These are phyloP conservation scores for Biscutella laevigata DNA, from an alignment of 441 rosid species.

Conservation along the genomic window DNA sequence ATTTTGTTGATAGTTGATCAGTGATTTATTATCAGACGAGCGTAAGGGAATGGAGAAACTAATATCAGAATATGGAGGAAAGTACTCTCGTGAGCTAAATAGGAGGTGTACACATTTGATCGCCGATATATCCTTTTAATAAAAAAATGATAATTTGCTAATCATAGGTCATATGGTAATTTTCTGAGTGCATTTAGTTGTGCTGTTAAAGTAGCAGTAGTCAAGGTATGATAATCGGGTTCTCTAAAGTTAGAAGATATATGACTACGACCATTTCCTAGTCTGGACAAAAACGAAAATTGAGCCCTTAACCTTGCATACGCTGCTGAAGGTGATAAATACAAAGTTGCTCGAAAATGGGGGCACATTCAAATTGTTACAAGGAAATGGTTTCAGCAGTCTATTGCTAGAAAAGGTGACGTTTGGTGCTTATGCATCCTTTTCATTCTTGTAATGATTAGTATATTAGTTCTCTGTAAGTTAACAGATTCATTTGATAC, in stretches of 20 bases:
- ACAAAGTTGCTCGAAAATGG: conserved; percentile 88
- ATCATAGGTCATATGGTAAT: conserved; percentile 8
- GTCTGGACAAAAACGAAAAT: conserved; percentile 8
- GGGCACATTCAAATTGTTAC: conserved; percentile 77
- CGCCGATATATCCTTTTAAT: conserved; percentile 77
- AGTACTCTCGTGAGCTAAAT: conserved; percentile 76
- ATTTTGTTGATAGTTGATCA: conserved; percentile 24
- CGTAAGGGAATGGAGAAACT: conserved; percentile 72
- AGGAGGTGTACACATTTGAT: conserved; percentile 89
- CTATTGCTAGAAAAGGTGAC: conserved; percentile 74
- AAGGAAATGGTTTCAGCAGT: conserved; percentile 88
- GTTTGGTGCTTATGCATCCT: conserved; percentile 17
- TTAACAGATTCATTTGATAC: conserved; percentile 29
- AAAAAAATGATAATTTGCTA: conserved; percentile 12
- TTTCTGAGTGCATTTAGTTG: conserved; percentile 6
- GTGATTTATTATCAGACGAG: conserved; percentile 44
- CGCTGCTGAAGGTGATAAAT: conserved; percentile 92
- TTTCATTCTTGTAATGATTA: conserved; percentile 9
- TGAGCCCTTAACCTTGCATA: conserved; percentile 55
- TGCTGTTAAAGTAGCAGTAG: not conserved
- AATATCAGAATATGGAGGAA: conserved; percentile 72
- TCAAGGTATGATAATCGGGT: not conserved
- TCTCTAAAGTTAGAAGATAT: conserved; percentile 2
- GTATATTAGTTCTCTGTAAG: conserved; percentile 13
- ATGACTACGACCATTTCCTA: not conserved